A percentile compares a stretch with the other conserved stretches of the same genome.
Conservation (phyloP, 495 filamentous ascomycete genomes). For the Lentithecium fluviatile region DNA sequence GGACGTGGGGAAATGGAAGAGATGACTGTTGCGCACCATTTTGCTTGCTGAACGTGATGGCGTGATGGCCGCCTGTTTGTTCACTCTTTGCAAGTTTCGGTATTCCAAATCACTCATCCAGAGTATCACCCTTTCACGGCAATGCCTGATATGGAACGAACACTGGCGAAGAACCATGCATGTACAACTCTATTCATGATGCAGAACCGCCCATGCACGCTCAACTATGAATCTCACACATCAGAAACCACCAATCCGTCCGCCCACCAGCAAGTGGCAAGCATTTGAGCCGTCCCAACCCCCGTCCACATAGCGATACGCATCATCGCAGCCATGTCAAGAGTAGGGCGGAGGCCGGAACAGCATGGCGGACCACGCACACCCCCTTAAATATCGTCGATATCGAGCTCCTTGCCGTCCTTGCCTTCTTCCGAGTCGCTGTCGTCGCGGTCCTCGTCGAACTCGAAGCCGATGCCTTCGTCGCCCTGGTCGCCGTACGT, state of each 20-base stretch:
- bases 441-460: constrained; percentile 59
- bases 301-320: background rate
- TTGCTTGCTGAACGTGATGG: too few species aligned
- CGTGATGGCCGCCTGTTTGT: too few species aligned
- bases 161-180: too few species aligned
- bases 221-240: background rate
- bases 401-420: constrained; percentile 64
- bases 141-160: too few species aligned
- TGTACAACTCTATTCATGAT: too few species aligned
- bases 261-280: constrained; percentile 29
- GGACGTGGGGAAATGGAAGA: too few species aligned
- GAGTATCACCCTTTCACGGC: too few species aligned
- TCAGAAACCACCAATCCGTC: constrained; percentile 21
- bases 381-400: constrained; percentile 66
- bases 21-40: too few species aligned
- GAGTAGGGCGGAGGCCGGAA: constrained; percentile 2
- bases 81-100: too few species aligned
- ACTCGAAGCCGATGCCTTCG: constrained; percentile 80
- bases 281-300: constrained; percentile 31
- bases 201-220: too few species aligned
- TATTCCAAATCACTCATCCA: too few species aligned
- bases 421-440: constrained; percentile 38
- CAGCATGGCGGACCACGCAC: constrained; percentile 33
- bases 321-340: constrained; percentile 4
- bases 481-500: constrained; percentile 75